phyloP scores from a whole-genome alignment of 768 basidiomycete genomes.

The Boletellus ananas region DNA sequence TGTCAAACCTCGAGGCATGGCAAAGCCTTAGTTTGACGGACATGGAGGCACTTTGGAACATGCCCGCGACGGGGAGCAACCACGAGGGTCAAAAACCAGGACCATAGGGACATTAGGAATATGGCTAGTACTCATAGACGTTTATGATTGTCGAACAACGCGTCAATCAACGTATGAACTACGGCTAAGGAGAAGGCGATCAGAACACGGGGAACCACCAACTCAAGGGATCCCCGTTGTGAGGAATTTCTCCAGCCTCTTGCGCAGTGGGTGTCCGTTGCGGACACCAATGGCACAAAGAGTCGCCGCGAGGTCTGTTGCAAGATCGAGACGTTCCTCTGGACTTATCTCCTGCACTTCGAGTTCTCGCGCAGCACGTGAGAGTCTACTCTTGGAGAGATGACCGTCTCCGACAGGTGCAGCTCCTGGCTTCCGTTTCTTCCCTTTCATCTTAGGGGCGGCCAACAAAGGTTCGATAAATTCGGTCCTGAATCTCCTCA shows the following conservation, averaged over 20 bases:
- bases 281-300: slow-evolving; percentile 56
- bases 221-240: slow-evolving; percentile 12
- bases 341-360: slow-evolving; percentile 48
- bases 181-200: background rate
- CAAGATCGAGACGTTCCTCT: slow-evolving; percentile 45
- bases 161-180: slow-evolving; percentile 4
- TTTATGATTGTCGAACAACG: background rate
- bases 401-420: slow-evolving; percentile 36
- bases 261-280: slow-evolving; percentile 63
- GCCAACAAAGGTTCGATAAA: slow-evolving; percentile 66
- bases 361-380: slow-evolving; percentile 62
- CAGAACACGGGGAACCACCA: background rate
- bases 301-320: slow-evolving; percentile 46
- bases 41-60: slow-evolving; percentile 53
- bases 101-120: slow-evolving; percentile 8
- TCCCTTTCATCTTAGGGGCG: slow-evolving; percentile 58
- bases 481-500: slow-evolving; percentile 69
- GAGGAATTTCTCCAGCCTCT: slow-evolving; percentile 59
- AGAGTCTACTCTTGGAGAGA: slow-evolving; percentile 60
- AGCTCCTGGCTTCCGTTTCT: slow-evolving; percentile 47
- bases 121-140: background rate
- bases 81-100: slow-evolving; percentile 24
- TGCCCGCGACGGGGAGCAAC: slow-evolving; percentile 30
- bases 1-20: slow-evolving; percentile 42
- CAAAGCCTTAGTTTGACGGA: slow-evolving; percentile 46